Evolutionary conservation across 108 stramenopile species (phyloP).

Genomic region (Chaetoceros tenuissimus): DNA sequence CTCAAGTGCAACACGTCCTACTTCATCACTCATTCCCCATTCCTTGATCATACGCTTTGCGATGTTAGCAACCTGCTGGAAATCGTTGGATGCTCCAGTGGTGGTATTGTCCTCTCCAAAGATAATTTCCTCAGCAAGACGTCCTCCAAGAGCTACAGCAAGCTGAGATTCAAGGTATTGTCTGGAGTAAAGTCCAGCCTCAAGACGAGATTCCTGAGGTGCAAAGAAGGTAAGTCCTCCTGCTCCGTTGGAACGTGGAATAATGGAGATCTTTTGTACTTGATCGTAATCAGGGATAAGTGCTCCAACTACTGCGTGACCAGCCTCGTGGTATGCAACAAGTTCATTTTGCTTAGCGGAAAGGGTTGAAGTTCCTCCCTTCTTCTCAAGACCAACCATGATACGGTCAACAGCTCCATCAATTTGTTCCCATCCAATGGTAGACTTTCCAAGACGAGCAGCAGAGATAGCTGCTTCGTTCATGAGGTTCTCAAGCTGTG

Average conservation of each 20-base stretch:
- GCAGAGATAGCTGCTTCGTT: constrained; percentile 96
- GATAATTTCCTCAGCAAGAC: constrained; percentile 95
- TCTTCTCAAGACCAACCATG: constrained; percentile 94
- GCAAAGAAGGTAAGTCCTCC: constrained; percentile 92
- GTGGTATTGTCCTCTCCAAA: constrained; percentile 93
- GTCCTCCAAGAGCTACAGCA: constrained; percentile 93
- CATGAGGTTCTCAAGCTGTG: constrained; percentile 93
- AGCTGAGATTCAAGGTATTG: constrained; percentile 91
- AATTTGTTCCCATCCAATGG: constrained; percentile 88
- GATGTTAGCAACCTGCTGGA: constrained; percentile 89
- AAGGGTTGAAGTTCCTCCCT: constrained; percentile 66
- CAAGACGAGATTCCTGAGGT: constrained; percentile 86
- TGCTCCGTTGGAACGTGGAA: constrained; percentile 89
- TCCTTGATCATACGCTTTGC: constrained; percentile 95
- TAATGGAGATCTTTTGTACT: constrained; percentile 97
- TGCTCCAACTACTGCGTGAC: constrained; percentile 92
- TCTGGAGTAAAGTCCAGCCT: constrained; percentile 84
- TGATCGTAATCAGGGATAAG: constrained; percentile 86
- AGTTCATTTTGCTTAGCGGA: constrained; percentile 68
- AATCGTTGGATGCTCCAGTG: constrained; percentile 95
- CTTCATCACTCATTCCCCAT: constrained; percentile 91
- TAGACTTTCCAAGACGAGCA: constrained; percentile 55
- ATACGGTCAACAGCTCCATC: constrained; percentile 96
- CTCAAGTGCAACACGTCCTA: constrained; percentile 85
- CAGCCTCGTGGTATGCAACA: constrained; percentile 95